Evolutionary conservation across 1,139 yeast genomes (phyloP).

Genomic region (Petasospora fabianii): DNA sequence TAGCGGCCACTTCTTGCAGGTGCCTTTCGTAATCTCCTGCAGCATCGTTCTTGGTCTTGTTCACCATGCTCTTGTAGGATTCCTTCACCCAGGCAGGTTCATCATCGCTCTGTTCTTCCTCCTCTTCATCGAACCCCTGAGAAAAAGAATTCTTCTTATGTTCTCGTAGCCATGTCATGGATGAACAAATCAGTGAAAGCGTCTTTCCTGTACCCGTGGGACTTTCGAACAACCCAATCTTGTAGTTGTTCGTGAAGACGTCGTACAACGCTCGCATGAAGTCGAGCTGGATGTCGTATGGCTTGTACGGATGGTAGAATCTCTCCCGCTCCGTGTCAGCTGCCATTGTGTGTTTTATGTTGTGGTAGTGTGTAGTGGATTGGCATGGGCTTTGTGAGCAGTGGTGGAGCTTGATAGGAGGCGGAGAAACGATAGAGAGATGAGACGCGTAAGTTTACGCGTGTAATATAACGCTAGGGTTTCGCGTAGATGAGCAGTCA

Average conservation of each 20-base stretch:
- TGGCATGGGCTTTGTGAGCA: no score
- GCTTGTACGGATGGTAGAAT: constrained; percentile 75
- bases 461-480: no score
- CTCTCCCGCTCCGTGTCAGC: constrained; percentile 6
- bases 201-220: constrained; percentile 98
- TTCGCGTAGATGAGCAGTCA: no score
- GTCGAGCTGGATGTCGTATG: constrained; percentile 74
- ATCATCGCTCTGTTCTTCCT: constrained; percentile 39
- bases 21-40: constrained; percentile 37
- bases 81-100: constrained; percentile 62
- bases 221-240: constrained; percentile 82
- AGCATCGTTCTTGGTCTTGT: constrained; percentile 32
- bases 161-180: constrained; percentile 81
- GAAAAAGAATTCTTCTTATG: constrained; percentile 56
- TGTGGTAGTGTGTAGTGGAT: no score
- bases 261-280: constrained; percentile 74
- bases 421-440: no score
- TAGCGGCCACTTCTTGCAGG: constrained; percentile 28
- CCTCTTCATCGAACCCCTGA: constrained; percentile 15
- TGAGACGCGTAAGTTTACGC: no score
- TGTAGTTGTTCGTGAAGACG: constrained; percentile 53
- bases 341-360: constrained; percentile 9
- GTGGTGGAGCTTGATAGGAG: no score
- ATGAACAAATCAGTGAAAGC: constrained; percentile 76
- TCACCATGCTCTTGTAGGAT: constrained; percentile 35